Base-by-base conservation (phyloP, 441 rosid genomes). In the Lepidium campestre region DNA sequence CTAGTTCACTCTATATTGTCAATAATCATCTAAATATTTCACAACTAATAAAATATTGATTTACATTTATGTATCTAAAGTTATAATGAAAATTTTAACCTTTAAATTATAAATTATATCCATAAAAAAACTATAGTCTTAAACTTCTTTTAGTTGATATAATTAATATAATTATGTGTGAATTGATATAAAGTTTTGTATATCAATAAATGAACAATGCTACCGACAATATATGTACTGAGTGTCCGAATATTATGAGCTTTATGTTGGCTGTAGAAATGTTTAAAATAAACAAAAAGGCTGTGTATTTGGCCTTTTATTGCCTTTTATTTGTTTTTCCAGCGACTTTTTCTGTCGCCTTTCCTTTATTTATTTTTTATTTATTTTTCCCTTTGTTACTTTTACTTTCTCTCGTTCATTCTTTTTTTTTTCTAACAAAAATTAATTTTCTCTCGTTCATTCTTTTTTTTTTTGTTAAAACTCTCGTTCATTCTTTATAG, bases 331-430 rank as follows among this genome's bases (percentile, higher is more conserved):
- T 22, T 22, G 56, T 56, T 29, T 12, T 56, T 46, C 34, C 32
- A 32, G 22, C 2, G 2, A 56, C 37, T 44, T 67, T 55, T 57
- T 56, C 56, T 35, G 57, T 45, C 18, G 5, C 32, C 62, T 31
- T 40, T 53, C 15, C 23, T 44, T 32, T 12, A 11, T 45, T 66
- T 34, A n/a, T n/a, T n/a, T n/a, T n/a, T n/a, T n/a, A n/a, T n/a
- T n/a, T n/a, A n/a, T n/a, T 8, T 17, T 13, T 1, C 32, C 47
- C 22, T 56, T 67, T 57, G 57, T 37, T 46, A 57, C 57, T 57
- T 67, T 67, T 49, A 35, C 57, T 57, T 67, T 67, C 37, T 13
- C 46, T 67, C 19, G 25, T 46, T 67, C 32, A 46, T 15, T 23
- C 20, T n/a, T n/a, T n/a, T n/a, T n/a, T n/a, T n/a, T n/a, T n/a